phyloP scores from a whole-genome alignment of 768 basidiomycete species.

The Gymnopilus junonius region DNA sequence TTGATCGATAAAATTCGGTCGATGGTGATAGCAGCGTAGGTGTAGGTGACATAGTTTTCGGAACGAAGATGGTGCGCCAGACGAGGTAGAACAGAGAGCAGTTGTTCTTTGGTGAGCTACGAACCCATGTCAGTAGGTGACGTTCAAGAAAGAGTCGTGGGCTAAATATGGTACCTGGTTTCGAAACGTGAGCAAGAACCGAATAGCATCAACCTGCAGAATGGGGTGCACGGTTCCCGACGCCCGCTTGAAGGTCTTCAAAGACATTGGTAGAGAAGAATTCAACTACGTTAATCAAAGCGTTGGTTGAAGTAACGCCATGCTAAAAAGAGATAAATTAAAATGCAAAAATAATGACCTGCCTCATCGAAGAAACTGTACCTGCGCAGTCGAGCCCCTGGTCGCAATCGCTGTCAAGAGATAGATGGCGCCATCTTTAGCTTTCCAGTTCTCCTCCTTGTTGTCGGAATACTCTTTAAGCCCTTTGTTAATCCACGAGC shows the following conservation, averaged over 20 bases:
- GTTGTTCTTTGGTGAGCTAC: constrained; percentile 85
- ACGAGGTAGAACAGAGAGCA: constrained; percentile 87
- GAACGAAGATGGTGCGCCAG: constrained; percentile 83
- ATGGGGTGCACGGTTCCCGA: constrained; percentile 81
- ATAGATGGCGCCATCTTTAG: constrained; percentile 94
- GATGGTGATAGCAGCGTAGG: constrained; percentile 98
- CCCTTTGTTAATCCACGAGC: constrained; percentile 80
- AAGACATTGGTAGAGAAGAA: constrained; percentile 95
- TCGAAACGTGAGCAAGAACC: constrained; percentile 94
- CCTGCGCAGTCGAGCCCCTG: constrained; percentile 84
- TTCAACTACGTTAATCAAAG: constrained; percentile 90
- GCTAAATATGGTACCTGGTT: constrained; percentile 68
- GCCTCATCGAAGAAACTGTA: constrained; percentile 33
- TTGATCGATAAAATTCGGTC: constrained; percentile 94
- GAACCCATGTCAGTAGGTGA: constrained; percentile 39
- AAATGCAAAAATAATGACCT: background rate
- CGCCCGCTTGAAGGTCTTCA: constrained; percentile 77
- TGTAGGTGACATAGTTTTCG: constrained; percentile 89
- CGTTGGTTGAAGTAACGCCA: constrained; percentile 93
- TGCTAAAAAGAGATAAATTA: constrained; percentile 50
- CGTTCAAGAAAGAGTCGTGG: background rate
- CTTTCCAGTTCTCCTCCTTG: constrained; percentile 73
- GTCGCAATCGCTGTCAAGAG: constrained; percentile 93
- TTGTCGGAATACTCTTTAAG: constrained; percentile 71
- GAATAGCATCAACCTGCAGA: constrained; percentile 94